These are phyloP conservation scores for Pichia californica DNA, from an alignment of 805 yeast species.

Conservation along the genomic window DNA sequence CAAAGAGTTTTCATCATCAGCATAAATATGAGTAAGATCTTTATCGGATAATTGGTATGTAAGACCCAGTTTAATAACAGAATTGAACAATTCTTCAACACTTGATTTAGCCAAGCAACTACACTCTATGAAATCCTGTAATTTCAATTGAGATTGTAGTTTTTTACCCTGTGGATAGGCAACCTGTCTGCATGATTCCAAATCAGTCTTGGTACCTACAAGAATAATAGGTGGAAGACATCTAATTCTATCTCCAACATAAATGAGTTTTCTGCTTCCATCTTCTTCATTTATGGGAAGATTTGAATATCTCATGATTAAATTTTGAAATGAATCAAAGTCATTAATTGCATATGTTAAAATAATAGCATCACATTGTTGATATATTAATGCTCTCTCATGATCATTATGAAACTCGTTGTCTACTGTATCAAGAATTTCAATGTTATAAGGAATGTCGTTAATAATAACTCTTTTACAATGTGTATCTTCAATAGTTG, in stretches of 20 bases:
- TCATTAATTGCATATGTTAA: slow-evolving; percentile 45
- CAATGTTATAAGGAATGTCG: slow-evolving; percentile 33
- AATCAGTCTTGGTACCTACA: slow-evolving; percentile 77
- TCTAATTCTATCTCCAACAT: slow-evolving; percentile 3
- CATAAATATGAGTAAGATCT: slow-evolving; percentile 10
- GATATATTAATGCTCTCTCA: slow-evolving; percentile 13
- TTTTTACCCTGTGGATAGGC: slow-evolving; percentile 34
- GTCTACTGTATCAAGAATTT: slow-evolving; percentile 83
- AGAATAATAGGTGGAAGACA: slow-evolving; percentile 30
- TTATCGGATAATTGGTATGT: slow-evolving; percentile 9
- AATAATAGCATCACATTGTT: slow-evolving; percentile 41
- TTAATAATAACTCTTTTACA: slow-evolving; percentile 25
- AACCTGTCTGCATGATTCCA: slow-evolving; percentile 71
- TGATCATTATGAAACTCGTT: slow-evolving; percentile 45
- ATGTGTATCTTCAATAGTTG: slow-evolving; percentile 26
- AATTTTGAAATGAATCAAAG: slow-evolving; percentile 12
- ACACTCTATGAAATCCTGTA: slow-evolving; percentile 53
- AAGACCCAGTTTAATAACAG: slow-evolving; percentile 14
- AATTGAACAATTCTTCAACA: slow-evolving; percentile 70
- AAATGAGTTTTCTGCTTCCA: slow-evolving; percentile 2
- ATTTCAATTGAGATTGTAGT: slow-evolving; percentile 19
- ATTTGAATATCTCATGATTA: slow-evolving; percentile 8
- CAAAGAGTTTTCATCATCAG: slow-evolving; percentile 2
- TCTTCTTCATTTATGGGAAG: slow-evolving; percentile 31
- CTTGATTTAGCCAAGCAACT: slow-evolving; percentile 73